phyloP scores from a whole-genome alignment of 768 basidiomycete species.

The Lactarius hatsudake region DNA sequence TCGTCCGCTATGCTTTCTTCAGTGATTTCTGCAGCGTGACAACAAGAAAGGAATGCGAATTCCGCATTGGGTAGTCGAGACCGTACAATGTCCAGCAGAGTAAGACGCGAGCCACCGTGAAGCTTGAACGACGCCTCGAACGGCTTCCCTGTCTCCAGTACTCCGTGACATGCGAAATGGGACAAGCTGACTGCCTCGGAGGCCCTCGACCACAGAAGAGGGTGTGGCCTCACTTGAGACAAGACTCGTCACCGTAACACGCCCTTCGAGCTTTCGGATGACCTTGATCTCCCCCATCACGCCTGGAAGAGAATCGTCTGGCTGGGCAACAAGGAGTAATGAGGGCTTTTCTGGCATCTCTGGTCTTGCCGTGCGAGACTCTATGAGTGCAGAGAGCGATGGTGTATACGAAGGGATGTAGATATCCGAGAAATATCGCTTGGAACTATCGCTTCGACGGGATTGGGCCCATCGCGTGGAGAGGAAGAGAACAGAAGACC shows the following conservation, averaged over 20 bases:
- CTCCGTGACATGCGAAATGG: conserved; percentile 11
- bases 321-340: no score
- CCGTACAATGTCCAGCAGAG: not conserved
- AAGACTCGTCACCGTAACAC: not conserved
- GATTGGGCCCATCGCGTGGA: no score
- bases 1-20: not conserved
- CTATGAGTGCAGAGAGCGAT: no score
- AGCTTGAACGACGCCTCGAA: not conserved
- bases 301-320: no score
- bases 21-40: not conserved
- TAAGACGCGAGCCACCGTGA: not conserved
- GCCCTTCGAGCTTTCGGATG: not conserved
- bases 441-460: no score
- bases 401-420: no score
- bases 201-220: no score
- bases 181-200: not conserved
- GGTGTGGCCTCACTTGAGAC: not conserved
- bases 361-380: no score
- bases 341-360: no score
- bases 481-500: no score
- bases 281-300: not conserved
- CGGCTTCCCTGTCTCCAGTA: not conserved
- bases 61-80: not conserved
- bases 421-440: no score
- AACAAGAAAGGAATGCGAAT: not conserved